These are phyloP conservation scores for Lichtheimia ramosa DNA, from an alignment of 371 early-diverging fungal genomes.

Conservation along the genomic window DNA sequence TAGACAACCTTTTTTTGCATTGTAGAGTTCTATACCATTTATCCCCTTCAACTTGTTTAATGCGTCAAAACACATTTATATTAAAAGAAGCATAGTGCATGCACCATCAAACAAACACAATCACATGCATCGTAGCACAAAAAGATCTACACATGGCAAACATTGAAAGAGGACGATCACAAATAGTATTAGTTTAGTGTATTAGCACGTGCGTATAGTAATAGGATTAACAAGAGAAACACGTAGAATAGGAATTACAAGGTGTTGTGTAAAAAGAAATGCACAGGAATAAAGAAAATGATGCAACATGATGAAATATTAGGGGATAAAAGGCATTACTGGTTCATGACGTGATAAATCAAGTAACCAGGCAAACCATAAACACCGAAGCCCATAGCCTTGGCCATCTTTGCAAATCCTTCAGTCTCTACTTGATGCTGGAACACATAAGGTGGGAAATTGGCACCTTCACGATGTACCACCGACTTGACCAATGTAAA, in stretches of 20 bases:
- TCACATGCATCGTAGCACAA: neutral
- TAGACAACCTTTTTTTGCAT: too few species aligned
- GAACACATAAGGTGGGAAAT: conserved; percentile 44
- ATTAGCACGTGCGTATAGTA: too few species aligned
- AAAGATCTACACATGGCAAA: conserved; percentile 3
- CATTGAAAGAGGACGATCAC: too few species aligned
- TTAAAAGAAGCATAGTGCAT: too few species aligned
- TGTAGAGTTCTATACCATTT: too few species aligned
- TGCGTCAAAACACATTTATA: too few species aligned
- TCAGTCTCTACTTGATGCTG: conserved; percentile 69
- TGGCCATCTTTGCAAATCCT: conserved; percentile 78
- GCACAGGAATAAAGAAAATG: neutral
- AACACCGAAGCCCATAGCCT: conserved; percentile 61
- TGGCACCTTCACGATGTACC: conserved; percentile 68
- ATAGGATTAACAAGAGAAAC: too few species aligned
- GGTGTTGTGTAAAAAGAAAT: neutral
- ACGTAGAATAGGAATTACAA: too few species aligned
- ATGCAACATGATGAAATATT: neutral
- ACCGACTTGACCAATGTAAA: conserved; percentile 59
- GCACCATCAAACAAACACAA: too few species aligned
- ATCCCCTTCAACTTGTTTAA: too few species aligned
- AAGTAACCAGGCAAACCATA: conserved; percentile 60
- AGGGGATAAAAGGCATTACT: neutral
- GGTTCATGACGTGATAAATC: conserved; percentile 47
- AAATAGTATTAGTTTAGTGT: neutral